A percentile compares a stretch with the other conserved stretches of the same genome.
Conservation (phyloP, 208 protist genomes). For the Acanthamoeba sp. region DNA sequence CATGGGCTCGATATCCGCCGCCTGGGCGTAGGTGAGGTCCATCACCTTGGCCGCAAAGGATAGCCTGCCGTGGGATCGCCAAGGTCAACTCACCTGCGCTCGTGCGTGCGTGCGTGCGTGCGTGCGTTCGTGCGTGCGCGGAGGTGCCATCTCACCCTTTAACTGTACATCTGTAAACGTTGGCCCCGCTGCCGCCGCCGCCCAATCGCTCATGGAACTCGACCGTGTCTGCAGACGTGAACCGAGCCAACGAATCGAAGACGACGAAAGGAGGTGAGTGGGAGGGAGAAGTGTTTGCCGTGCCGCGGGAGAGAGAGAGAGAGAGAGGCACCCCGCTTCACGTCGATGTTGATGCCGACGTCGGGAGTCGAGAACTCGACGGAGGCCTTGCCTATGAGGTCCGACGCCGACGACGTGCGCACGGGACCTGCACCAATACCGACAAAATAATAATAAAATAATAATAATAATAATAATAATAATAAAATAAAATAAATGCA, state of each 20-base stretch:
- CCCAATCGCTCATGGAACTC: neutral
- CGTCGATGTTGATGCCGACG: neutral
- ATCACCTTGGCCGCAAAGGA: slow-evolving; percentile 42
- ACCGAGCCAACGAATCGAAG: neutral
- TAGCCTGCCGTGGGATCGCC: neutral
- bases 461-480: neutral
- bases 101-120: too few relatives aligned
- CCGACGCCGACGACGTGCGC: neutral
- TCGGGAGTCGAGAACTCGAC: neutral
- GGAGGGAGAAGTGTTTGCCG: neutral
- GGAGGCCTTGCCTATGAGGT: neutral
- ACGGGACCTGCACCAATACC: neutral
- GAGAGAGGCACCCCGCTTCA: neutral
- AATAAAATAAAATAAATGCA: neutral
- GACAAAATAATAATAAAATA: neutral
- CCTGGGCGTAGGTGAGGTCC: neutral
- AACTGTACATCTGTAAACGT: neutral
- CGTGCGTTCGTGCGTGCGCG: too few relatives aligned
- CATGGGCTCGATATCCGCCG: slow-evolving; percentile 36
- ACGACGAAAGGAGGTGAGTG: too few relatives aligned
- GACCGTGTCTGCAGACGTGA: neutral
- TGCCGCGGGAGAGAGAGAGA: neutral
- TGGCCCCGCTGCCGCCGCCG: neutral
- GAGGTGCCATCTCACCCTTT: neutral
- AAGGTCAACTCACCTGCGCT: too few relatives aligned